Percentiles rank a stretch among this genome's conserved stretches.
phyloP scores from a whole-genome alignment of 257 asterid genomes.

The Lithospermum erythrorhizon region DNA sequence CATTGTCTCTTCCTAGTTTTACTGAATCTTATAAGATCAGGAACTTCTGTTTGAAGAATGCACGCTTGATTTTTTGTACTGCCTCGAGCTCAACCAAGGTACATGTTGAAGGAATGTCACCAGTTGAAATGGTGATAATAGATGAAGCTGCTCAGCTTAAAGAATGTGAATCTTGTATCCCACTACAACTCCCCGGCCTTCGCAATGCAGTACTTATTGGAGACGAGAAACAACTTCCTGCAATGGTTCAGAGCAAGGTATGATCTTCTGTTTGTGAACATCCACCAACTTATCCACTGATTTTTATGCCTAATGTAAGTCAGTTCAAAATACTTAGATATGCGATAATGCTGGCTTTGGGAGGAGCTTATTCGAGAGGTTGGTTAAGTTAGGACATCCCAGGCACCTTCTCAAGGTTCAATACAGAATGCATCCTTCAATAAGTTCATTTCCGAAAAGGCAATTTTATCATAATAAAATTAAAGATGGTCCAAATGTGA shows the following conservation, averaged over 20 bases:
- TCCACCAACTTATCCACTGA: background rate
- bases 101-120: conserved; percentile 18
- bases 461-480: conserved; percentile 42
- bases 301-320: background rate
- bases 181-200: conserved; percentile 55
- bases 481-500: conserved; percentile 46
- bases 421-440: conserved; percentile 79
- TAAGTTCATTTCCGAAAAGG: conserved; percentile 66
- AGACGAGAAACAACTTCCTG: conserved; percentile 74
- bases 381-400: conserved; percentile 39
- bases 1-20: conserved; percentile 17
- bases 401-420: conserved; percentile 58
- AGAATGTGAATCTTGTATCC: conserved; percentile 65
- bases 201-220: conserved; percentile 71
- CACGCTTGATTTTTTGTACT: conserved; percentile 49
- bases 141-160: conserved; percentile 91
- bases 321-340: conserved; percentile 19
- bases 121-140: conserved; percentile 35
- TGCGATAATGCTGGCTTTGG: conserved; percentile 46
- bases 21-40: conserved; percentile 7
- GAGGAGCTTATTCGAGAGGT: conserved; percentile 71
- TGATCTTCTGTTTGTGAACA: background rate
- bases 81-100: conserved; percentile 52
- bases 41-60: conserved; percentile 26
- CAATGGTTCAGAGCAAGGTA: conserved; percentile 82